Percentiles rank a stretch among this genome's conserved stretches.
phyloP scores from a whole-genome alignment of 2,329 filamentous ascomycete species.

The Pseudogymnoascus sp. region DNA sequence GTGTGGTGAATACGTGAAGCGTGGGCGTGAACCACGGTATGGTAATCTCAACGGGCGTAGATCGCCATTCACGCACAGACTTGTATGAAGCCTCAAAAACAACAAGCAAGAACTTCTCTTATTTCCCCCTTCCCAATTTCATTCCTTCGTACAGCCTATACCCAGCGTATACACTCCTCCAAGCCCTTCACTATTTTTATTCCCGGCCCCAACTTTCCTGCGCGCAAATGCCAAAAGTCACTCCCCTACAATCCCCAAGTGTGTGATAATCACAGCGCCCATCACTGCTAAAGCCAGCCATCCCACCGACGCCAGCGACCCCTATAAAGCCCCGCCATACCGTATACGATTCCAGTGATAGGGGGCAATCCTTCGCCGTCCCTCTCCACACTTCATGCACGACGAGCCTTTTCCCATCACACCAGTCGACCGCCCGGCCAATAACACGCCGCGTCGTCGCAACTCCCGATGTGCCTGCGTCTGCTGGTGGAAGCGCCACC shows the following conservation, averaged over 20 bases:
- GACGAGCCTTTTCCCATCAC: neutral
- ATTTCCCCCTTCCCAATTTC: constrained; percentile 1
- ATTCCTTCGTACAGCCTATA: neutral
- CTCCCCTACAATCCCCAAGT: neutral
- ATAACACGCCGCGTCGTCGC: neutral
- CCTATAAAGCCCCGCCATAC: neutral
- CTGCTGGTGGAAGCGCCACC: neutral
- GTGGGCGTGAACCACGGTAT: neutral
- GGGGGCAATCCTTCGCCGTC: neutral
- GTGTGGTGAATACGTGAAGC: too few relatives aligned
- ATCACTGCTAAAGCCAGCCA: neutral
- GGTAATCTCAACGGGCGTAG: constrained; percentile 5
- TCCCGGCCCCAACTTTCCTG: too few relatives aligned
- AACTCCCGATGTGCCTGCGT: constrained; percentile 8
- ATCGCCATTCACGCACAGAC: constrained; percentile 5
- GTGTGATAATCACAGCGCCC: neutral
- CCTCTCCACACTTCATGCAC: constrained; percentile 7
- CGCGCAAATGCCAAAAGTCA: neutral
- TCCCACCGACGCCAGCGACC: neutral
- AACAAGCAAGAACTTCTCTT: neutral
- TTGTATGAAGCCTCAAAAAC: neutral
- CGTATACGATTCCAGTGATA: neutral
- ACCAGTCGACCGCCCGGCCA: neutral
- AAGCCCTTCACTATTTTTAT: too few relatives aligned
- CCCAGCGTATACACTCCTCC: too few relatives aligned